These are phyloP conservation scores for Lichenothelia convexa DNA, from an alignment of 495 filamentous ascomycete genomes.

Conservation along the genomic window DNA sequence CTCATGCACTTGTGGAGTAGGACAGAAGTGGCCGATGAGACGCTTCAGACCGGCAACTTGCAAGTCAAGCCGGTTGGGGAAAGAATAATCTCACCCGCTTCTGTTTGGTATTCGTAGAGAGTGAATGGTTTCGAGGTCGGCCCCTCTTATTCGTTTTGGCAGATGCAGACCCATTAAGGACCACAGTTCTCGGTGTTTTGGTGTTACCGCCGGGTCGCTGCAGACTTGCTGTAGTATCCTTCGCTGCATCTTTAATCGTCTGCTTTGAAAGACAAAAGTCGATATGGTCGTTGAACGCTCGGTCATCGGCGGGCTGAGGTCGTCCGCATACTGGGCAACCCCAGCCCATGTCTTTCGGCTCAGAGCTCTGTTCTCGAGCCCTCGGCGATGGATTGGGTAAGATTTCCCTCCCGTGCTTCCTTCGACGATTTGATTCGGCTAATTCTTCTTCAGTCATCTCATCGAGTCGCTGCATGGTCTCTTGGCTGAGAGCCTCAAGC, in stretches of 20 bases:
- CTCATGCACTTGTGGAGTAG: neutral
- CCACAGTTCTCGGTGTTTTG: neutral
- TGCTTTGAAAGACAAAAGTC: constrained; percentile 78
- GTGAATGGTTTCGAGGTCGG: constrained; percentile 1
- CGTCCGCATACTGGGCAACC: constrained; percentile 70
- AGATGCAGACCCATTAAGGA: neutral
- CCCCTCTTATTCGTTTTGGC: constrained; percentile 4
- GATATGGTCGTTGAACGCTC: constrained; percentile 77
- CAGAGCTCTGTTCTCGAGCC: constrained; percentile 12
- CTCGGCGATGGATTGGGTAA: constrained; percentile 5
- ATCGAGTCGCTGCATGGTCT: constrained; percentile 9
- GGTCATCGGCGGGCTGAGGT: constrained; percentile 58
- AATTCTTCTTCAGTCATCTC: no score
- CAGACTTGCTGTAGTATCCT: constrained; percentile 22
- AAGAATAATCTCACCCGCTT: no score
- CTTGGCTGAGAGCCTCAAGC: constrained; percentile 44
- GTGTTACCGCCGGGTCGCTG: neutral
- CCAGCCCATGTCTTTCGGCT: no score
- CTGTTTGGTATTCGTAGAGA: neutral
- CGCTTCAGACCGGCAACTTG: constrained; percentile 1
- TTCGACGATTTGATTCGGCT: no score
- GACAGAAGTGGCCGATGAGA: constrained; percentile 1
- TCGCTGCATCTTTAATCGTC: constrained; percentile 67
- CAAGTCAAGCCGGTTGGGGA: no score
- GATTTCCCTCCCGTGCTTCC: constrained; percentile 17